Evolutionary conservation across 2,329 filamentous ascomycete genomes (phyloP), one percentile per base, ranked within the genome.

Genomic region (Sarocladium kiliense): DNA sequence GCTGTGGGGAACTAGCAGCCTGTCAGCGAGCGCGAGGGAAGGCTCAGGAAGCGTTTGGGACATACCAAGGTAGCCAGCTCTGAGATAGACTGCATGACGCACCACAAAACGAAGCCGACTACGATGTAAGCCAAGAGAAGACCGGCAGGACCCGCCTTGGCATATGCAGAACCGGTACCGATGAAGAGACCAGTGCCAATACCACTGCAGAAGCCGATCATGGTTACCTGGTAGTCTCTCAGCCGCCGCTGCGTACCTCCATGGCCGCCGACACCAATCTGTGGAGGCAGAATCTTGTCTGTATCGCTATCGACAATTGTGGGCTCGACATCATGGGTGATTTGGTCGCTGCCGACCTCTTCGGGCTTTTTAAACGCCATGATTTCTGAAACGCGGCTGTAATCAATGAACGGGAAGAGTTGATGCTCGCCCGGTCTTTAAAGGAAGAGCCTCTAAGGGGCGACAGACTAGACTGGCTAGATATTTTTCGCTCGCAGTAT

Each of bases 101-200:
- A 76, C 66, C 75, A 82, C 37, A 84, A 76, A 53, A 83, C 74
- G 7, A 76, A 71, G 54, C 79, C 79, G 56, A 82, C 73, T 41
- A 78, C 71, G 21, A 71, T 63, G 58, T 77, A 79, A 7, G 74
- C 73, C 41, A 77, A 68, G 21, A 79, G 64, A 5, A 77, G 70
- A 51, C 67, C 70, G 18, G 74, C 75, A 53, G 66, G 65, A 2
- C 66, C 66, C 3, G 62, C 61, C 12, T 57, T 62, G 10, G 64
- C 63, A n/a, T 60, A 56, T 49, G 55, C 53, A 19, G 49, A 37
- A 16, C 58, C 60, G 14, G 54, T 56, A 18, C 58, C 56, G 41
- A 62, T 54, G 44, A 61, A 61, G 11, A 62, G 55, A 19, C 58
- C 59, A 10, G 60, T 61, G 21, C 56, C 59, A 27, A 53, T 53